A percentile compares a stretch with the other conserved stretches of the same genome.
Conservation (phyloP, 2,329 filamentous ascomycete species). For the Whalleya microplaca region DNA sequence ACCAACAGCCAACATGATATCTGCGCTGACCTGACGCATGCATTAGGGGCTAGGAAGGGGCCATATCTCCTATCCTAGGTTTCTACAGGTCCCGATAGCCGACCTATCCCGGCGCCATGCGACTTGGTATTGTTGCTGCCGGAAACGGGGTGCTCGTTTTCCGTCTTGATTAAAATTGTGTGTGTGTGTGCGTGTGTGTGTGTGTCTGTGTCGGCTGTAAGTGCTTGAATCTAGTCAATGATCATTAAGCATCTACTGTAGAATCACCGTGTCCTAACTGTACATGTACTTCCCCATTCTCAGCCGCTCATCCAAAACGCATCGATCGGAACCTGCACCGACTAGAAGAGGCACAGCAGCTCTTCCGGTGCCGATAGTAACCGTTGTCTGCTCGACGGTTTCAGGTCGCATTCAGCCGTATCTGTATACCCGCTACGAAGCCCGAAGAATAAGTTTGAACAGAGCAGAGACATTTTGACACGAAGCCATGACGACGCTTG, state of each 20-base stretch:
- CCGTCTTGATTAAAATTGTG: neutral
- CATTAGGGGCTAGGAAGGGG: too few species aligned
- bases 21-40: neutral
- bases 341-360: neutral
- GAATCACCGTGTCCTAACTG: too few species aligned
- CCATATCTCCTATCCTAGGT: neutral
- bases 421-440: neutral
- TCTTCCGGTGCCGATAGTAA: neutral
- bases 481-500: neutral
- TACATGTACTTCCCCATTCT: too few species aligned
- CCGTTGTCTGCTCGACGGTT: neutral
- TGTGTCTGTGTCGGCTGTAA: too few species aligned
- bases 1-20: neutral
- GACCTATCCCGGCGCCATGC: neutral
- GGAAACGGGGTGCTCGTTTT: neutral
- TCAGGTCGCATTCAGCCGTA: neutral
- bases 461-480: neutral
- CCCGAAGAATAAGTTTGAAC: neutral
- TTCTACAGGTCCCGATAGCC: neutral
- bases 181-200: neutral
- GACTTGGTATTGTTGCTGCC: neutral
- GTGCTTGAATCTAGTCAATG: too few species aligned
- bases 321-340: neutral
- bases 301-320: neutral
- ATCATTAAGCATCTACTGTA: too few species aligned